These are phyloP conservation scores for Anastatica hierochuntica DNA, from an alignment of 345 rosid species.

Conservation along the genomic window DNA sequence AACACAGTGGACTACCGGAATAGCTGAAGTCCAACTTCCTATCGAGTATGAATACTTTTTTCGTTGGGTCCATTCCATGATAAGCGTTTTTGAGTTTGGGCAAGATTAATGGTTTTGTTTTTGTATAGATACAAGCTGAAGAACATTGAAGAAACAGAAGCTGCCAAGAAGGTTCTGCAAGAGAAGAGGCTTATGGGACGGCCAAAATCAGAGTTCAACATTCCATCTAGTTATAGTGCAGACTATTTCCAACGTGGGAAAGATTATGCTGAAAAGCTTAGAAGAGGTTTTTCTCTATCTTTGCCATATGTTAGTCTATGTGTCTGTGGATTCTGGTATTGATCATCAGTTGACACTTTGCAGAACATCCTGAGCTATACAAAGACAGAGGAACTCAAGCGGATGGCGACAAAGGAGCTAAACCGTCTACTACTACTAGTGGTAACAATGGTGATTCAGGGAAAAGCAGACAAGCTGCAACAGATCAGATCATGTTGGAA, in stretches of 20 bases:
- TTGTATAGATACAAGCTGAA: constrained; percentile 64
- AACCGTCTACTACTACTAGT: constrained; percentile 29
- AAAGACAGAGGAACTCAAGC: constrained; percentile 46
- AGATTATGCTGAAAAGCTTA: constrained; percentile 89
- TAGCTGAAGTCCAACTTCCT: constrained; percentile 94
- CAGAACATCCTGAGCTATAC: constrained; percentile 96
- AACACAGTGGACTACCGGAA: constrained; percentile 98
- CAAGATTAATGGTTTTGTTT: not conserved
- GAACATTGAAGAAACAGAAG: constrained; percentile 97
- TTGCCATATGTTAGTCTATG: not conserved
- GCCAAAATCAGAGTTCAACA: constrained; percentile 58
- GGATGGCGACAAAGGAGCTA: constrained; percentile 45
- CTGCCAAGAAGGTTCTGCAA: constrained; percentile 93
- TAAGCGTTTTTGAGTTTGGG: not conserved
- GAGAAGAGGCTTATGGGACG: constrained; percentile 80
- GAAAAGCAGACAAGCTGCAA: constrained; percentile 87
- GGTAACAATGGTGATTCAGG: constrained; percentile 37
- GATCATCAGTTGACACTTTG: too few relatives aligned
- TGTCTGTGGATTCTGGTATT: not conserved
- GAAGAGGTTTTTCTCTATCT: constrained; percentile 50
- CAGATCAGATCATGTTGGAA: constrained; percentile 83
- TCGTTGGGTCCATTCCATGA: not conserved
- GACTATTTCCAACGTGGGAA: constrained; percentile 90
- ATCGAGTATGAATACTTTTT: constrained; percentile 51
- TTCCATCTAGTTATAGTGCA: constrained; percentile 93